phyloP scores from a whole-genome alignment of 768 basidiomycete species.

The Suillus bovinus region DNA sequence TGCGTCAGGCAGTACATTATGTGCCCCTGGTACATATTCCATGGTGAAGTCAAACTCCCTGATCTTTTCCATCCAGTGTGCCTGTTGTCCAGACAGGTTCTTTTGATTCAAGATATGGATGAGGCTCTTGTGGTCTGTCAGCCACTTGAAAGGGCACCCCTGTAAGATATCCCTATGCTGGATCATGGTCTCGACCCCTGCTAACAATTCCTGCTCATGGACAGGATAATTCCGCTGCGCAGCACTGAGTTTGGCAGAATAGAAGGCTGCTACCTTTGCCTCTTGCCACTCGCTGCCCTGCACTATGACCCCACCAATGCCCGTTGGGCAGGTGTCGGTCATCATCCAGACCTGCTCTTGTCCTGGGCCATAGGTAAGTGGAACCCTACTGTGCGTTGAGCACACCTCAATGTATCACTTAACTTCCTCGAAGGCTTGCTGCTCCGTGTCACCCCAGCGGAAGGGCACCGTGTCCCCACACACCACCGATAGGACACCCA shows the following conservation, averaged over 20 bases:
- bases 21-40: constrained; percentile 27
- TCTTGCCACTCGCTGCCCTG: constrained; percentile 28
- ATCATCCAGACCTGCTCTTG: constrained; percentile 27
- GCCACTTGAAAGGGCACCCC: constrained; percentile 30
- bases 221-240: constrained; percentile 40
- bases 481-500: neutral
- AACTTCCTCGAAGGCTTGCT: constrained; percentile 20
- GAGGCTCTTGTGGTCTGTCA: constrained; percentile 31
- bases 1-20: constrained; percentile 28
- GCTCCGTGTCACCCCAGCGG: constrained; percentile 20
- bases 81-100: constrained; percentile 35
- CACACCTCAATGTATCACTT: constrained; percentile 9
- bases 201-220: constrained; percentile 41
- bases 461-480: constrained; percentile 9
- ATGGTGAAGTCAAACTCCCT: constrained; percentile 31
- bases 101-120: constrained; percentile 32
- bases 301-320: constrained; percentile 30
- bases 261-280: constrained; percentile 32
- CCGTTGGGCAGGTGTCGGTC: constrained; percentile 33
- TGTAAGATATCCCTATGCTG: constrained; percentile 30
- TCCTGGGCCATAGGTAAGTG: constrained; percentile 21
- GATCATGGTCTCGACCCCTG: constrained; percentile 36
- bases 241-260: constrained; percentile 21
- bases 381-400: constrained; percentile 17
- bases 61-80: constrained; percentile 35